These are phyloP conservation scores for Cyclocybe aegerita DNA, from an alignment of 768 basidiomycete species.

Conservation along the genomic window DNA sequence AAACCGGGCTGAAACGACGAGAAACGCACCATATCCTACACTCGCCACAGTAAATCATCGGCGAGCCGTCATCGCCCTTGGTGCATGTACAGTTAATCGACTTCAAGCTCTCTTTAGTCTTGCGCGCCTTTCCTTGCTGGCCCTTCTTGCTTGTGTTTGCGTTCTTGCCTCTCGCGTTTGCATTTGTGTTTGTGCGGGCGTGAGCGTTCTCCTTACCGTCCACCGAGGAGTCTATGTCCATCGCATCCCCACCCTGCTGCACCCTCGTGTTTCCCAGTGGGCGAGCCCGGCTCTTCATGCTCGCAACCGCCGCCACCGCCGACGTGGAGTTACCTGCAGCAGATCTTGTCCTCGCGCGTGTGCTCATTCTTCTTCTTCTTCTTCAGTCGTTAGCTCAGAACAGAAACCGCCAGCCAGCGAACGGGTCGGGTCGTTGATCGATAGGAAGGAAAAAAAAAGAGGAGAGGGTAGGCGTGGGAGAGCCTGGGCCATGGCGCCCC, in stretches of 20 bases:
- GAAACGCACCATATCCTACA: constrained; percentile 69
- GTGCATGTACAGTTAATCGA: constrained; percentile 61
- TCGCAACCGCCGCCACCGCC: not conserved
- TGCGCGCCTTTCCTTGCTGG: constrained; percentile 19
- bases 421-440: not conserved
- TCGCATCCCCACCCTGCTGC: not conserved
- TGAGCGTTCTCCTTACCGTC: constrained; percentile 12
- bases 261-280: not conserved
- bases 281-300: not conserved
- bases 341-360: constrained; percentile 45
- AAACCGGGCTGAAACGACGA: constrained; percentile 6
- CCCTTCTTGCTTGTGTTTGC: constrained; percentile 8
- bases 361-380: constrained; percentile 33
- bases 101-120: constrained; percentile 16
- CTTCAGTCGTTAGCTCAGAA: no score
- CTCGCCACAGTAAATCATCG: constrained; percentile 74
- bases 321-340: constrained; percentile 13
- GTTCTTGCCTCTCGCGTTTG: constrained; percentile 1
- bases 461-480: not conserved
- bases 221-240: constrained; percentile 14
- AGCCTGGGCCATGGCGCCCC: not conserved
- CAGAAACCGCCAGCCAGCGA: no score
- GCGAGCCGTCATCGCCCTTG: constrained; percentile 71
- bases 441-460: constrained; percentile 4
- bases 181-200: no score